phyloP scores from a whole-genome alignment of 257 asterid species.

The Solanum dulcamara region DNA sequence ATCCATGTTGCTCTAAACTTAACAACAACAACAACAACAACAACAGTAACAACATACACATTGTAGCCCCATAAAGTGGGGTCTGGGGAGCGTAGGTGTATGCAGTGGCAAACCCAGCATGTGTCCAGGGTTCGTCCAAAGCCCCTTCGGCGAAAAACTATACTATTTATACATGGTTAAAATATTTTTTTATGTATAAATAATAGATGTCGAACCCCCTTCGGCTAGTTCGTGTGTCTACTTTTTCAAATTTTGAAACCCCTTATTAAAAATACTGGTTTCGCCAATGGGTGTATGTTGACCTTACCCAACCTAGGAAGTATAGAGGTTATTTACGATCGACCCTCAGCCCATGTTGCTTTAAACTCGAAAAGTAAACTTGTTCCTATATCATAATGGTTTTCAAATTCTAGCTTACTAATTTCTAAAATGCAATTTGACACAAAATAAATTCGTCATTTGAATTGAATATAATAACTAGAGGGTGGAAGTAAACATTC shows the following conservation, averaged over 20 bases:
- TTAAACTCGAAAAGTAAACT: neutral
- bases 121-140: no score
- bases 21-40: no score
- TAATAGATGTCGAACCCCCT: no score
- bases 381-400: neutral
- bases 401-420: neutral
- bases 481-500: neutral
- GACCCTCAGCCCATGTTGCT: neutral
- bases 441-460: neutral
- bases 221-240: no score
- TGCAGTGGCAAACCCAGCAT: no score
- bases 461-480: neutral
- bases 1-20: neutral
- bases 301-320: neutral
- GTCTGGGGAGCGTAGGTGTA: neutral
- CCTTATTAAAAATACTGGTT: no score
- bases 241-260: no score
- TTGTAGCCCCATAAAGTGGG: neutral
- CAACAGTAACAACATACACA: no score
- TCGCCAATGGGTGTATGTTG: no score
- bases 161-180: no score
- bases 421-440: neutral
- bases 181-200: no score
- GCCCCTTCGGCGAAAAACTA: no score
- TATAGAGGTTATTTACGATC: neutral